Conservation (phyloP, 306 rosid species). For the Gillenia trifoliata region DNA sequence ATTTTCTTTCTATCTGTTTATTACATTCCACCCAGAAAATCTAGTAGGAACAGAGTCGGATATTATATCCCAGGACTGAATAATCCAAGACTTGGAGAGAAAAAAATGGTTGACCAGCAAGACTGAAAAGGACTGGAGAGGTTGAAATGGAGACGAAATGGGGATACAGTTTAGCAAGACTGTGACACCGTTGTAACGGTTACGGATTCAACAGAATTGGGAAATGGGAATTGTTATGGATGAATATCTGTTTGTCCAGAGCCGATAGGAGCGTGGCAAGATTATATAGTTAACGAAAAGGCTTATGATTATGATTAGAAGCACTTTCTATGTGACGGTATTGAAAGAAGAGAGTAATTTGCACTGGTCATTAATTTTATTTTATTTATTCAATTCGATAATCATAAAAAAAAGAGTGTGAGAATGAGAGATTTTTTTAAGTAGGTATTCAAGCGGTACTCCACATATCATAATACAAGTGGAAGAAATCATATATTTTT, state of each 20-base stretch:
- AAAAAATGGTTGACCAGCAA: slow-evolving; percentile 16
- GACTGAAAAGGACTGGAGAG: slow-evolving; percentile 1
- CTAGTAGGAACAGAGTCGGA: slow-evolving; percentile 6
- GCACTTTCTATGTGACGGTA: too few species aligned
- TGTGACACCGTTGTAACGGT: slow-evolving; percentile 26
- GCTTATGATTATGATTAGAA: too few species aligned
- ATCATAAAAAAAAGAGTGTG: too few species aligned
- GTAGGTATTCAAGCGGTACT: too few species aligned
- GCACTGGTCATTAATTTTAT: too few species aligned
- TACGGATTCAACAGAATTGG: slow-evolving; percentile 25
- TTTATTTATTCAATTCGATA: too few species aligned
- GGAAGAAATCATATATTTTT: too few species aligned
- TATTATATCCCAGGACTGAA: slow-evolving; percentile 4
- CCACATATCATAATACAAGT: too few species aligned
- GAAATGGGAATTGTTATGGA: neutral
- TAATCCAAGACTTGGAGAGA: slow-evolving; percentile 13
- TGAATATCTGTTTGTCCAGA: neutral
- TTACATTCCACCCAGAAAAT: slow-evolving; percentile 7
- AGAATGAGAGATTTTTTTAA: too few species aligned
- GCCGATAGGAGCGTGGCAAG: too few species aligned
- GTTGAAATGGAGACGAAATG: slow-evolving; percentile 13
- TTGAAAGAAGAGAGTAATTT: too few species aligned
- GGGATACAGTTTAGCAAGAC: slow-evolving; percentile 27
- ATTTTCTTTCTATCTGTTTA: neutral
- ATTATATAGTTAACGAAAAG: too few species aligned